Evolutionary conservation across 768 basidiomycete genomes (phyloP).

Genomic region (Agaricus sinodeliciosus): DNA sequence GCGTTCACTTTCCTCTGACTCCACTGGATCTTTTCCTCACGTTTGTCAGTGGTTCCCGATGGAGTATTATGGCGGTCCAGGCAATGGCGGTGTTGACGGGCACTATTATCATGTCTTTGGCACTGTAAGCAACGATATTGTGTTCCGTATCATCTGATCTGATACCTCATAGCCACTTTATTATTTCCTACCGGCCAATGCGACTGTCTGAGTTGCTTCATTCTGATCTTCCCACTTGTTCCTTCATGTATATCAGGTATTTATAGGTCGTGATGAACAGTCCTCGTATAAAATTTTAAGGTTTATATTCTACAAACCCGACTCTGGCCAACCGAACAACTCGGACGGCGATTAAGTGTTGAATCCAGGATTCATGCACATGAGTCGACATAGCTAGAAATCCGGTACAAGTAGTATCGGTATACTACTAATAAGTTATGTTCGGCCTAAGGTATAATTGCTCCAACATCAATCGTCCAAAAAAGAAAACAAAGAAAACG

Average conservation of each 20-base stretch:
- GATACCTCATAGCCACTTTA: constrained; percentile 27
- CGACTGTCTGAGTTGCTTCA: constrained; percentile 11
- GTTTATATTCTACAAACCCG: no score
- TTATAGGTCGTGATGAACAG: background rate
- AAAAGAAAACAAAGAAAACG: background rate
- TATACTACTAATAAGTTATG: no score
- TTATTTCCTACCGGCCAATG: constrained; percentile 31
- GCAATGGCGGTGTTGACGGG: constrained; percentile 53
- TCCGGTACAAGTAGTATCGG: no score
- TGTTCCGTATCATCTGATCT: background rate
- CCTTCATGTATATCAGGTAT: background rate
- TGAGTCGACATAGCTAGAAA: no score
- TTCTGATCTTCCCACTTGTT: background rate
- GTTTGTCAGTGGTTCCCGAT: constrained; percentile 64
- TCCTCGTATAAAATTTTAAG: no score
- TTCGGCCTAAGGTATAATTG: no score
- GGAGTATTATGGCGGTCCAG: constrained; percentile 54
- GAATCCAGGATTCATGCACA: no score
- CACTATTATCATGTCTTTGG: constrained; percentile 76
- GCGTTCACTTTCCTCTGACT: constrained; percentile 17
- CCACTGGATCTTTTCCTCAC: background rate
- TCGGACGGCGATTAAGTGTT: no score
- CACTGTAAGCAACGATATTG: constrained; percentile 37
- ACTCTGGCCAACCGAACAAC: no score
- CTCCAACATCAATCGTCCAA: no score